phyloP scores from a whole-genome alignment of 139 green algal species.

The Picochlorum sp. region DNA sequence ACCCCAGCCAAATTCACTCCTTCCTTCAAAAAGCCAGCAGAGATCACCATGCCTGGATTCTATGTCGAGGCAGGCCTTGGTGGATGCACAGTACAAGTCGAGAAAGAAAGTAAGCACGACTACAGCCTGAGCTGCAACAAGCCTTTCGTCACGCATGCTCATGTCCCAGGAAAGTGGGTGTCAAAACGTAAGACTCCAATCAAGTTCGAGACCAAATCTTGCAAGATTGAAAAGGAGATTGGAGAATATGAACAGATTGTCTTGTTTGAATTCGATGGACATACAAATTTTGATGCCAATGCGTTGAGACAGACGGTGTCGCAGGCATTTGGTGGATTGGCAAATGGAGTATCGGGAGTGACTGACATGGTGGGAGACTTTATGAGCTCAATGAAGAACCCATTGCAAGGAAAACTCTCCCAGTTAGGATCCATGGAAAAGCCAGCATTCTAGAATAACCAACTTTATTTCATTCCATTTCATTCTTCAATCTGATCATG shows the following conservation, averaged over 20 bases:
- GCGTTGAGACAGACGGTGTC: conserved; percentile 9
- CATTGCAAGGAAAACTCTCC: not conserved
- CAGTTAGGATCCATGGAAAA: not conserved
- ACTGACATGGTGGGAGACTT: conserved; percentile 4
- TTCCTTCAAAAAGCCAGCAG: conserved; percentile 17
- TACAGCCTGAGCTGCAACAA: conserved; percentile 17
- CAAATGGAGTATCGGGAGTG: not conserved
- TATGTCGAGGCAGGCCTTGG: conserved; percentile 14
- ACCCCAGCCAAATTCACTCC: conserved; percentile 3
- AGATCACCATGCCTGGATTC: conserved; percentile 16
- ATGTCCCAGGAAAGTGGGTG: not conserved
- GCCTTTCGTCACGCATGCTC: conserved; percentile 11
- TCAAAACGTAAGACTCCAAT: conserved; percentile 10
- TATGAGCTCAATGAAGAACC: not conserved
- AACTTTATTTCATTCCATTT: not conserved
- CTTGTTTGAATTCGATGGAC: conserved; percentile 31
- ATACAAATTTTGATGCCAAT: conserved; percentile 1
- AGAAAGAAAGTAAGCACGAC: not conserved
- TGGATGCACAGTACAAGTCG: conserved; percentile 21
- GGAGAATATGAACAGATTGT: conserved; percentile 15
- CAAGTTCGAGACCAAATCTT: conserved; percentile 10
- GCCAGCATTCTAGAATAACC: not conserved
- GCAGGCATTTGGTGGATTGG: not conserved
- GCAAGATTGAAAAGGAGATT: conserved; percentile 7
- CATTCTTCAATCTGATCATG: not conserved